These are phyloP conservation scores for Trifolium subterraneum DNA, from an alignment of 306 rosid species.

Conservation along the genomic window DNA sequence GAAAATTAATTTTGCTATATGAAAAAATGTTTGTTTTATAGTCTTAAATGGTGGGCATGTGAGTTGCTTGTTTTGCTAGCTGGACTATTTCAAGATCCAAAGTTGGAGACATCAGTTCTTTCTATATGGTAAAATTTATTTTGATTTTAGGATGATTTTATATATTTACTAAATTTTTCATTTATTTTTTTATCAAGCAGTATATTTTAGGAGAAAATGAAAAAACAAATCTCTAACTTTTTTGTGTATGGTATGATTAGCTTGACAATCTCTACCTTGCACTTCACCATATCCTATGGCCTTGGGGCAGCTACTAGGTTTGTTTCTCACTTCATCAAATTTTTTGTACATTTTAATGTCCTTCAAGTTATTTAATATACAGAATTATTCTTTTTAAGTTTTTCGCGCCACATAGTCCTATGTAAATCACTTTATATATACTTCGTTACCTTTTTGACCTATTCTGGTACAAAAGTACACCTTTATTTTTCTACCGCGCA, in stretches of 20 bases:
- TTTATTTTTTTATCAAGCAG: not conserved
- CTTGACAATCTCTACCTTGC: conserved; percentile 67
- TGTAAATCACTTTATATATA: too few species aligned
- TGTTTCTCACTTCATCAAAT: not conserved
- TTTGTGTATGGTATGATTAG: conserved; percentile 38
- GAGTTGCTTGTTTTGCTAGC: conserved; percentile 66
- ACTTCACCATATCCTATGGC: conserved; percentile 65
- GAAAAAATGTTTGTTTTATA: not conserved
- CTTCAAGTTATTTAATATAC: too few species aligned
- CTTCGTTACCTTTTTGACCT: too few species aligned
- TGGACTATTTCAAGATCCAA: conserved; percentile 63
- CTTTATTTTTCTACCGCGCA: too few species aligned
- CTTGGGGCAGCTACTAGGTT: conserved; percentile 73
- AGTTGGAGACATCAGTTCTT: conserved; percentile 70
- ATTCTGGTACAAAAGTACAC: too few species aligned
- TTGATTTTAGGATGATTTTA: not conserved
- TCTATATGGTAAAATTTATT: conserved; percentile 63
- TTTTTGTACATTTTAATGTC: not conserved
- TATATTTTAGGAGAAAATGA: conserved; percentile 6
- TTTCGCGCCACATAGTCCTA: too few species aligned
- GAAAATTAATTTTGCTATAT: not conserved
- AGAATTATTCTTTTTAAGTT: too few species aligned
- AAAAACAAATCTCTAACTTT: conserved; percentile 4
- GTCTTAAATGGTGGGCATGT: conserved; percentile 78
- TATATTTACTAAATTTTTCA: not conserved